Evolutionary conservation across 176 grass and related monocot genomes (phyloP).

Genomic region (Aegilops sharonensis): DNA sequence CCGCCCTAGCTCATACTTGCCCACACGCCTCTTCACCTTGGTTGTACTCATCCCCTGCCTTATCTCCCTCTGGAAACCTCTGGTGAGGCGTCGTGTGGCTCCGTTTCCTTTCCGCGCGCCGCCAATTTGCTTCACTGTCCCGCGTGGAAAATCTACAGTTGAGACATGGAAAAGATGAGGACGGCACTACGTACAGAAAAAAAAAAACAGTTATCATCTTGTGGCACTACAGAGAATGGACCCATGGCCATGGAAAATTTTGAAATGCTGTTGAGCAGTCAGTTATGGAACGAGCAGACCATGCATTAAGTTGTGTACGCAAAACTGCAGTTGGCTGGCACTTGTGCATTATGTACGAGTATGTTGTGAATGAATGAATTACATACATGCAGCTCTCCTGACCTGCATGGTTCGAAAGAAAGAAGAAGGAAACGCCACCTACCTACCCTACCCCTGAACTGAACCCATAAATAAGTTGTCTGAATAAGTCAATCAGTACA

Average conservation of each 20-base stretch:
- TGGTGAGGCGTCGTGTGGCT: neutral
- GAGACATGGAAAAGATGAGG: neutral
- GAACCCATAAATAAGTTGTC: neutral
- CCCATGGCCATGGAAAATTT: neutral
- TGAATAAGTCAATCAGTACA: neutral
- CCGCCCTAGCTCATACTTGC: conserved; percentile 92
- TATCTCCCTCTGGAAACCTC: neutral
- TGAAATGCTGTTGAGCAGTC: neutral
- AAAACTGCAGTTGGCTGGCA: neutral
- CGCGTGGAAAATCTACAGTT: conserved; percentile 7
- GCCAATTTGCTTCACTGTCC: conserved; percentile 27
- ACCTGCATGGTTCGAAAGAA: neutral
- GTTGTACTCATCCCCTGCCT: conserved; percentile 58
- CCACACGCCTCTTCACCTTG: conserved; percentile 93
- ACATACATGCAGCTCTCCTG: too few species aligned
- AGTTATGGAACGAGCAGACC: neutral
- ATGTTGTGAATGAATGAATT: too few species aligned
- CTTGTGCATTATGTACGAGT: neutral
- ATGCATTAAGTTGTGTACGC: neutral
- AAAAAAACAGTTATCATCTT: neutral
- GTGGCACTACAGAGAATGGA: neutral
- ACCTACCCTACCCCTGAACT: neutral
- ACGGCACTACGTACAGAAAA: neutral
- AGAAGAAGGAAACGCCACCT: neutral
- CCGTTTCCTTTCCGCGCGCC: neutral